Evolutionary conservation across 139 green algal species (phyloP).

Genomic region (Spirogloea muscicola): DNA sequence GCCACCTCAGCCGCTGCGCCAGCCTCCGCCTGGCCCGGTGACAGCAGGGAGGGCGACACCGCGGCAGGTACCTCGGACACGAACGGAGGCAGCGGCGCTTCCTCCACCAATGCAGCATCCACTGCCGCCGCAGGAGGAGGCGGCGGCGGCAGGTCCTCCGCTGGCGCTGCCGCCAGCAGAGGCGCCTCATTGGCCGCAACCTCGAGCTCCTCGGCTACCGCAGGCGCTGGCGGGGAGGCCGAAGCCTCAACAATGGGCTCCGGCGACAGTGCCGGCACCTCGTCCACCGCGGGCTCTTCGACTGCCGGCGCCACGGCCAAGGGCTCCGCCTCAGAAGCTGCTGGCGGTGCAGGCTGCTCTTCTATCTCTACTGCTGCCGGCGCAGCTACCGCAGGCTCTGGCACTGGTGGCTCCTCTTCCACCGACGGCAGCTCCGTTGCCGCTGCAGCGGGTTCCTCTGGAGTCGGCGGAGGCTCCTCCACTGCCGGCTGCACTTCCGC

Average conservation of each 20-base stretch:
- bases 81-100: no score
- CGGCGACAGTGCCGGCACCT: neutral
- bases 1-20: neutral
- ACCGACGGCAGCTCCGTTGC: no score
- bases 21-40: neutral
- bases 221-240: neutral
- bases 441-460: no score
- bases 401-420: no score
- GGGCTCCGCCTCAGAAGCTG: no score
- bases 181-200: neutral
- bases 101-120: neutral
- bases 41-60: no score
- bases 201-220: neutral
- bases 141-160: neutral
- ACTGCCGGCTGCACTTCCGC: no score
- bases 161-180: neutral
- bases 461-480: no score
- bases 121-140: neutral
- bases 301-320: no score
- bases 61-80: no score
- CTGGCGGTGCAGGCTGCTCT: neutral
- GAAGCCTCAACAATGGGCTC: no score
- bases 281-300: neutral
- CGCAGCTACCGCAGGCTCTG: no score
- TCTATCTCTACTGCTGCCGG: constrained; percentile 3